These are phyloP conservation scores for Podaxis pistillaris DNA, from an alignment of 768 basidiomycete genomes.

Conservation along the genomic window DNA sequence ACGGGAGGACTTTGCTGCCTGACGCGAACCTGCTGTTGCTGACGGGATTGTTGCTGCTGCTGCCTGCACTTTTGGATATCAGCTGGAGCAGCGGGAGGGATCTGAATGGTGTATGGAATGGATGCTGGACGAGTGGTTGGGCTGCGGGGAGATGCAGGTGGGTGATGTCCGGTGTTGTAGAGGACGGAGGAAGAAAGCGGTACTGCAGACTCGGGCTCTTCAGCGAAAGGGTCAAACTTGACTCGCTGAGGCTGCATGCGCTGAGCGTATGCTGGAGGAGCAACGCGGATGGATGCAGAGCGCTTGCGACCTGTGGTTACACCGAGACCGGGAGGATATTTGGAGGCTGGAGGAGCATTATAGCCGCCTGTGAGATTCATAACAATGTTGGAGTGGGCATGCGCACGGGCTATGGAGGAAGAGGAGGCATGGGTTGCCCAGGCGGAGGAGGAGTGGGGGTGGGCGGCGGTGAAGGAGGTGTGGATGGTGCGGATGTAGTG, in stretches of 20 bases:
- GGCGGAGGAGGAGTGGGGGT: conserved; percentile 21
- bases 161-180: conserved; percentile 1
- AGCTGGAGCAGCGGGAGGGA: conserved; percentile 22
- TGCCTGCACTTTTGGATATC: conserved; percentile 22
- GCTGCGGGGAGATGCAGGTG: neutral
- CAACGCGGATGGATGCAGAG: conserved; percentile 25
- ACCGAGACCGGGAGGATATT: conserved; percentile 9
- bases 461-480: conserved; percentile 33
- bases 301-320: conserved; percentile 6
- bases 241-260: conserved; percentile 17
- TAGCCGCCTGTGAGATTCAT: conserved; percentile 22
- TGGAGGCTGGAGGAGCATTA: neutral
- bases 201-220: conserved; percentile 23
- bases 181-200: neutral
- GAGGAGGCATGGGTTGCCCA: conserved; percentile 23
- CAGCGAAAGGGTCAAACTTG: conserved; percentile 37
- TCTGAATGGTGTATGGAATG: conserved; percentile 26
- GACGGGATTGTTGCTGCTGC: conserved; percentile 4
- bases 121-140: neutral
- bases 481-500: conserved; percentile 44
- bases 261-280: conserved; percentile 13
- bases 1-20: conserved; percentile 5
- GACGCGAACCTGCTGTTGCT: conserved; percentile 2
- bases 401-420: conserved; percentile 18
- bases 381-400: conserved; percentile 21